Evolutionary conservation across 805 yeast species (phyloP).

Genomic region (Limtongia smithiae): DNA sequence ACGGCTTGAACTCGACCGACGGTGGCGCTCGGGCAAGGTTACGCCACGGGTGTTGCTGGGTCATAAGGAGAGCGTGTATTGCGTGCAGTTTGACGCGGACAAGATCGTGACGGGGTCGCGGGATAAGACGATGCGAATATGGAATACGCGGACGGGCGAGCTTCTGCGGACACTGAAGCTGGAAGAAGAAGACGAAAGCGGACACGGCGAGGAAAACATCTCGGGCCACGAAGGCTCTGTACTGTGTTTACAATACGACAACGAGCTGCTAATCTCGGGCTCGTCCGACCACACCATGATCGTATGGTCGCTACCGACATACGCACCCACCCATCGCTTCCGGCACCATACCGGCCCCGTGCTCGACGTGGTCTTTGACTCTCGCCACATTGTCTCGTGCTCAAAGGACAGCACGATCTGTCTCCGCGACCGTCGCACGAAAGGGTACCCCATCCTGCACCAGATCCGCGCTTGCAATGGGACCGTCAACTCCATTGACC

Average conservation of each 20-base stretch:
- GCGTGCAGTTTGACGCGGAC: constrained; percentile 68
- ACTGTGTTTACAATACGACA: constrained; percentile 35
- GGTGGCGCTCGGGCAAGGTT: constrained; percentile 33
- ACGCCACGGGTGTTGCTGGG: constrained; percentile 43
- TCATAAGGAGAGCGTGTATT: constrained; percentile 79
- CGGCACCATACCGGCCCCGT: constrained; percentile 34
- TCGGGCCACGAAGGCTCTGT: constrained; percentile 37
- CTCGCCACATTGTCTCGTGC: constrained; percentile 35
- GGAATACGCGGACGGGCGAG: constrained; percentile 34
- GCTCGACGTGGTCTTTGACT: constrained; percentile 33
- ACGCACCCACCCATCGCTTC: constrained; percentile 31
- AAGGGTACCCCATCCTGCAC: constrained; percentile 20
- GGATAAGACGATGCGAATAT: constrained; percentile 38
- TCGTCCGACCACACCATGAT: constrained; percentile 37
- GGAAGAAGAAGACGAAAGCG: neutral
- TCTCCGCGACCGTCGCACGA: constrained; percentile 32
- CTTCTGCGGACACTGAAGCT: constrained; percentile 26
- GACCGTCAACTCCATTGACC: constrained; percentile 39
- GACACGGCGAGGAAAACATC: neutral
- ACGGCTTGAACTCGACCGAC: constrained; percentile 30
- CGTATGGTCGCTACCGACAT: constrained; percentile 34
- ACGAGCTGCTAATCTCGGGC: constrained; percentile 35
- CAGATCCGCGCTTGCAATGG: constrained; percentile 35
- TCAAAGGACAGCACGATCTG: constrained; percentile 38
- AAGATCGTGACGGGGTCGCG: constrained; percentile 75